Conservation (phyloP, 257 asterid species). For the Ehretia macrophylla region DNA sequence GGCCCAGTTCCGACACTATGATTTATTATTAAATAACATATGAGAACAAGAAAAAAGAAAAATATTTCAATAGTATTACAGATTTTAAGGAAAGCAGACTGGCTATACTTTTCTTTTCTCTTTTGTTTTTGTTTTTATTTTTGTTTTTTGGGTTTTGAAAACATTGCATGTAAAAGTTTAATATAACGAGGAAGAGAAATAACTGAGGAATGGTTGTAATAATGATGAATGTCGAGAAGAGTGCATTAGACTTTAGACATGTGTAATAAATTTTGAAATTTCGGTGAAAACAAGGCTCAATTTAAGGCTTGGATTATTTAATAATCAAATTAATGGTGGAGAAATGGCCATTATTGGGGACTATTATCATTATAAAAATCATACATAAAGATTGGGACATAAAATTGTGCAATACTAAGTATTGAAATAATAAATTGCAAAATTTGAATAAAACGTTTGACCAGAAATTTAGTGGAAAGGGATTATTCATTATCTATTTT, state of each 20-base stretch:
- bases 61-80: too few species aligned
- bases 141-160: too few species aligned
- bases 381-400: conserved; percentile 15
- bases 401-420: conserved; percentile 32
- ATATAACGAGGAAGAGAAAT: too few species aligned
- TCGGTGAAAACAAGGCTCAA: conserved; percentile 17
- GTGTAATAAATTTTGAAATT: conserved; percentile 3
- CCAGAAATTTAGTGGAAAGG: conserved; percentile 22
- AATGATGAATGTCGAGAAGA: background rate
- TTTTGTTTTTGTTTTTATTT: too few species aligned
- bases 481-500: background rate
- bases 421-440: conserved; percentile 32
- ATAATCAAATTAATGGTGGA: background rate
- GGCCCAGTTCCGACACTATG: conserved; percentile 70
- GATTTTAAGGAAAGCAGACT: too few species aligned
- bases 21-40: background rate
- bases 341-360: background rate
- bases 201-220: background rate
- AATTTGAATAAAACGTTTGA: conserved; percentile 40
- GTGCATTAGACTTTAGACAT: background rate
- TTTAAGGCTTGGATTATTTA: background rate
- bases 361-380: background rate
- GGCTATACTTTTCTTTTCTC: too few species aligned
- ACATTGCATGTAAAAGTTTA: too few species aligned
- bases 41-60: background rate